These are phyloP conservation scores for Pelargonium nanum DNA, from an alignment of 345 rosid genomes.

Conservation along the genomic window DNA sequence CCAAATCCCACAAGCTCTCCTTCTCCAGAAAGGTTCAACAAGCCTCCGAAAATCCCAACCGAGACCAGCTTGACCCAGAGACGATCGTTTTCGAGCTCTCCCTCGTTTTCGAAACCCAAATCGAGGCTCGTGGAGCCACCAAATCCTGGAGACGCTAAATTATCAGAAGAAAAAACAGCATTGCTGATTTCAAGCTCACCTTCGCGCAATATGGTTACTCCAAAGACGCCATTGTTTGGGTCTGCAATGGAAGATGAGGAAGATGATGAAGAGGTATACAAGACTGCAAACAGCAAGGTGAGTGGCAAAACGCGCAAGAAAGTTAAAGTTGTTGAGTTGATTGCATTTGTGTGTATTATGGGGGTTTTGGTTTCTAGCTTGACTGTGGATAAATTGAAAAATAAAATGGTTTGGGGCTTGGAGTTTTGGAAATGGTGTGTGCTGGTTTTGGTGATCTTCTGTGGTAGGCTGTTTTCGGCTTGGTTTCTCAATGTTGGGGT, in stretches of 20 bases:
- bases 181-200: background rate
- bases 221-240: background rate
- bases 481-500: conserved; percentile 38
- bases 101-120: conserved; percentile 5
- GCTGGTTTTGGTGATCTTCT: conserved; percentile 35
- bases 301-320: conserved; percentile 20
- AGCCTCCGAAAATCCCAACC: conserved; percentile 1
- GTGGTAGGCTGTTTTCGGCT: conserved; percentile 40
- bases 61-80: background rate
- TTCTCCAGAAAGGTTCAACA: background rate
- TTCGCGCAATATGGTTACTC: background rate
- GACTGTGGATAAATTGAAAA: conserved; percentile 20
- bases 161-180: background rate
- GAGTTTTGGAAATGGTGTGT: conserved; percentile 53
- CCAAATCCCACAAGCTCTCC: background rate
- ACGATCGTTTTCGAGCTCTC: conserved; percentile 1
- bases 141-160: background rate
- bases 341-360: conserved; percentile 16
- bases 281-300: conserved; percentile 25
- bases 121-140: conserved; percentile 5
- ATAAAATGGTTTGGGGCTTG: conserved; percentile 27
- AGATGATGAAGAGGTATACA: conserved; percentile 35
- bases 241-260: conserved; percentile 2
- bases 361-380: conserved; percentile 29
- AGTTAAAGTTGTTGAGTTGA: conserved; percentile 25